Evolutionary conservation across 108 stramenopile species (phyloP), one percentile per base, ranked within the genome.

Genomic region (Mediolabrus comicus): DNA sequence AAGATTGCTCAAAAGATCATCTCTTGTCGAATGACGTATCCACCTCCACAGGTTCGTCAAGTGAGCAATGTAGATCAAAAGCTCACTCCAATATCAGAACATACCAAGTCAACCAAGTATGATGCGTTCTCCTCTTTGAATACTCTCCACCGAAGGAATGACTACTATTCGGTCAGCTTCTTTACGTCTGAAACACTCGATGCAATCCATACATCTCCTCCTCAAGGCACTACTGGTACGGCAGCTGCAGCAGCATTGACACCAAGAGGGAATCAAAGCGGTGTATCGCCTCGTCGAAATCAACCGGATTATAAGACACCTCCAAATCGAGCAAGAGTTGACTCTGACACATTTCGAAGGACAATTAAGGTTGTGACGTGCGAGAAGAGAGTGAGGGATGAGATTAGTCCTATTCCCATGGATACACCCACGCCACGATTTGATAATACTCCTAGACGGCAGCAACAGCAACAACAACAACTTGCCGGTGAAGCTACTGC

Each of bases 331-430:
- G 17, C 22, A 28, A 29, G 66, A 41, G 22, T 53, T 14, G 58
- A 75, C 35, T 67, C 59, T 19, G 74, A 62, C 27, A 13, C 59
- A 43, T 67, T 75, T 30, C 31, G 65, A 43, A 53, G 53, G 4
- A 55, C 65, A 2, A 75, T 75, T 5, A 39, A 67, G 22, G 59
- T 61, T 46, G 74, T 75, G 19, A 75, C 74, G 14, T 75, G 74
- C 27, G 65, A 67, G 53, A 67, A 67, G 41, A 58, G 39, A 33
- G 26, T 32, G 2, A 52, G 27, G 9, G 71, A 64, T 72, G 66
- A 75, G 32, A 66, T 75, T 0, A 75, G 74, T 28, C 64, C 65
- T 24, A 74, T 74, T 29, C 65, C 35, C 12, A 62, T 53, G 35
- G 74, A 73, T 22, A 49, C n/a, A n/a, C n/a, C n/a, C n/a, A n/a